Evolutionary conservation across 371 early-diverging fungal genomes (phyloP).

Genomic region (Mucor piriformis): DNA sequence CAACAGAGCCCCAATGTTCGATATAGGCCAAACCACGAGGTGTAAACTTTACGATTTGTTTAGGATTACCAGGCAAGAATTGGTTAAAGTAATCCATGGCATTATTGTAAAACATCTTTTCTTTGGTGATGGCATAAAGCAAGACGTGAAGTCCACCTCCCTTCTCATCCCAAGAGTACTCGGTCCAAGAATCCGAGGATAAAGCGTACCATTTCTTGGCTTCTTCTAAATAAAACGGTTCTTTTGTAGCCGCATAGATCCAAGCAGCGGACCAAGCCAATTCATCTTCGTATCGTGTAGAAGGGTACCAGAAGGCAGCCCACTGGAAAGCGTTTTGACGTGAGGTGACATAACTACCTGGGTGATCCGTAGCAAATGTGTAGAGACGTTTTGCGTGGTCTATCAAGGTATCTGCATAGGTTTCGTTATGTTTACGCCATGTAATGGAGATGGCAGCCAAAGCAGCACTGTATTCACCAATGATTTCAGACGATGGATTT

Average conservation of each 20-base stretch:
- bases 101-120: constrained; percentile 48
- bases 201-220: constrained; percentile 45
- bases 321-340: constrained; percentile 50
- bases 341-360: constrained; percentile 51
- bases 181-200: constrained; percentile 39
- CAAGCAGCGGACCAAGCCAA: constrained; percentile 55
- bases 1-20: constrained; percentile 60
- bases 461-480: constrained; percentile 57
- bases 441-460: constrained; percentile 50
- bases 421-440: constrained; percentile 46
- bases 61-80: constrained; percentile 45
- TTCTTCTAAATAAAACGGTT: constrained; percentile 39
- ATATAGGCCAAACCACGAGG: constrained; percentile 61
- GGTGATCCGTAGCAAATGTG: constrained; percentile 51
- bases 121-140: constrained; percentile 52
- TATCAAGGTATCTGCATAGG: constrained; percentile 49
- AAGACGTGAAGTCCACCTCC: constrained; percentile 51
- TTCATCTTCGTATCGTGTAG: constrained; percentile 55
- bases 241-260: constrained; percentile 56
- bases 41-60: constrained; percentile 49
- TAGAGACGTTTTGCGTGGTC: constrained; percentile 52
- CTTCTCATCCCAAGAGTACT: constrained; percentile 63
- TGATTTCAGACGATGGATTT: constrained; percentile 56
- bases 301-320: constrained; percentile 61
- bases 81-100: constrained; percentile 53